Evolutionary conservation across 177 flowering plant species (phyloP).

Genomic region (Vitis hybrid): DNA sequence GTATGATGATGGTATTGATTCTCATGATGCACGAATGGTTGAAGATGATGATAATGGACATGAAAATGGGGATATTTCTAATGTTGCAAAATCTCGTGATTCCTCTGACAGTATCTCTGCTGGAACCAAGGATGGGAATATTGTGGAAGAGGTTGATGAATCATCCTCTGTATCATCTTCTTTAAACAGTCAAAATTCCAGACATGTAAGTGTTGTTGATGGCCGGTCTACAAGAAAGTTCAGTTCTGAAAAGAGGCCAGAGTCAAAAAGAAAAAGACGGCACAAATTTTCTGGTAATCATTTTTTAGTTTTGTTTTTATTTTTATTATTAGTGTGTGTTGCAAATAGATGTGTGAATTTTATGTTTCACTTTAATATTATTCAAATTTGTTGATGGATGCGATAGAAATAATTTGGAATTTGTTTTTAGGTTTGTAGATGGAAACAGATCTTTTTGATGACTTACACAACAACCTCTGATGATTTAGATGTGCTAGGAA

Average conservation of each 20-base stretch:
- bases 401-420: no score
- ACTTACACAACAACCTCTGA: no score
- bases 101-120: constrained; percentile 22
- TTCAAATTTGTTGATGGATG: no score
- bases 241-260: constrained; percentile 34
- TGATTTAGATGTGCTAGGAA: no score
- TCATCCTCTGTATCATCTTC: constrained; percentile 19
- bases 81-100: constrained; percentile 22
- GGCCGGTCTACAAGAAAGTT: constrained; percentile 38
- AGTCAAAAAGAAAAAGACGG: constrained; percentile 53
- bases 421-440: no score
- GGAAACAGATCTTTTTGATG: no score
- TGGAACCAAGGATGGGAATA: constrained; percentile 19
- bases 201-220: constrained; percentile 22
- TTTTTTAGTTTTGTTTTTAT: constrained; percentile 4
- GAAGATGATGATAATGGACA: constrained; percentile 39
- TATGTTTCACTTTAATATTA: no score
- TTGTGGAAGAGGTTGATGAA: constrained; percentile 27
- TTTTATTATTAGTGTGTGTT: background rate
- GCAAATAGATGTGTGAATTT: no score
- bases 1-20: constrained; percentile 80
- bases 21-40: constrained; percentile 45
- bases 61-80: constrained; percentile 26
- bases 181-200: constrained; percentile 25
- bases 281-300: constrained; percentile 55